Evolutionary conservation across 139 green algal species (phyloP), one percentile per base, ranked within the genome.

Genomic region (Chlorokybus atmophyticus): DNA sequence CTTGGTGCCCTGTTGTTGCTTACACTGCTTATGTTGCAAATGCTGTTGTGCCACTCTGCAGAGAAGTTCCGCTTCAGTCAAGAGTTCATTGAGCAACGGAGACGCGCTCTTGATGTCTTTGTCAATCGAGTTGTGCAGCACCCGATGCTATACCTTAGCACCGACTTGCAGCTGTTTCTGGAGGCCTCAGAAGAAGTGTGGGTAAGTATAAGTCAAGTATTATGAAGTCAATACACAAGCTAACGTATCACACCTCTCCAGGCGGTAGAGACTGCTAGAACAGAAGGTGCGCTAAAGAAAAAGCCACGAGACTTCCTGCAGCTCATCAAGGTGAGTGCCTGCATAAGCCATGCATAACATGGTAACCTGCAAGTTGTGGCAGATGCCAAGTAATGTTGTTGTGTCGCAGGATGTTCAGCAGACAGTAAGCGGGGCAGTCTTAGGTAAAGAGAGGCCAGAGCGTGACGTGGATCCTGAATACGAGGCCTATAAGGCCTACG

Each of bases 11-110:
- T n/a, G n/a, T n/a, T n/a, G n/a, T n/a, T n/a, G n/a, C n/a, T n/a
- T n/a, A n/a, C n/a, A n/a, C n/a, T n/a, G n/a, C n/a, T n/a, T n/a
- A n/a, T n/a, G n/a, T n/a, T n/a, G n/a, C n/a, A n/a, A n/a, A n/a
- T n/a, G n/a, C n/a, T n/a, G n/a, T n/a, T n/a, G n/a, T n/a, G n/a
- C n/a, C n/a, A n/a, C n/a, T n/a, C n/a, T n/a, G 57, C 63, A 71
- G 63, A 71, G 55, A 95, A 95, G 68, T 93, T 88, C 52, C 78
- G 85, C 48, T 89, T 91, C 80, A 80, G 70, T 8, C 70, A 62
- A 2, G 82, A 93, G 17, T 97, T 97, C 71, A 87, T 95, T n/a
- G 87, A 94, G 62, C 35, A 70, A 47, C 66, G 89, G 14, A 70
- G 87, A 10, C 52, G 67, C 0, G 85, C 82, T 0, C 73, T 97